Percentiles rank a stretch among this genome's conserved stretches.
Conservation (phyloP, 192 early-diverging fungal genomes). For the Podila verticillata region DNA sequence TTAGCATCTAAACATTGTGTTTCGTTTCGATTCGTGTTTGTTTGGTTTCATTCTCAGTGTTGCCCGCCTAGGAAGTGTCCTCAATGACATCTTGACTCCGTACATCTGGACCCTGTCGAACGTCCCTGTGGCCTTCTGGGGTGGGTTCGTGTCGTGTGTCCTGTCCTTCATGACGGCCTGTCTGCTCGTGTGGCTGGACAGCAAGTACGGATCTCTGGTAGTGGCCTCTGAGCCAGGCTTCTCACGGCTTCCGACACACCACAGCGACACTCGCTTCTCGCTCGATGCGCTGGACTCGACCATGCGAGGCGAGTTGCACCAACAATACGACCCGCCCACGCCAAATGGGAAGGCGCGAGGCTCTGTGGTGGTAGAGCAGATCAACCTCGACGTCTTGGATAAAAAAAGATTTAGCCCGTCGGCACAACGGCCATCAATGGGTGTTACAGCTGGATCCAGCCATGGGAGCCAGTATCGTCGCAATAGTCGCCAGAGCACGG, state of each 20-base stretch:
- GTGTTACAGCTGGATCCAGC: too few relatives aligned
- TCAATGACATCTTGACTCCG: conserved; percentile 66
- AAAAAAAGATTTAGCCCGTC: too few relatives aligned
- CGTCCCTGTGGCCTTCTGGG: conserved; percentile 61
- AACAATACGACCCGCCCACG: background rate
- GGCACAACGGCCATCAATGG: too few relatives aligned
- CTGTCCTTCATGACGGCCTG: conserved; percentile 42
- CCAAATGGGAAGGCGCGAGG: background rate
- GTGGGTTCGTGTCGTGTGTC: conserved; percentile 55
- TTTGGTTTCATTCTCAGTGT: conserved; percentile 1
- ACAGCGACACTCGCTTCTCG: conserved; percentile 10
- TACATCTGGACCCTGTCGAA: conserved; percentile 49
- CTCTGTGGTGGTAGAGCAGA: background rate
- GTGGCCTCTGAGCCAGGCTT: conserved; percentile 1
- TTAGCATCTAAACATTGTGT: background rate
- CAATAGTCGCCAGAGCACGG: too few relatives aligned
- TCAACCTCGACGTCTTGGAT: too few relatives aligned
- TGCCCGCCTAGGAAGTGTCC: conserved; percentile 56
- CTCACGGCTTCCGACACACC: conserved; percentile 23
- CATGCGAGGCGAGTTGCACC: background rate
- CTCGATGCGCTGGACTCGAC: background rate
- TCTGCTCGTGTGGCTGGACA: conserved; percentile 18
- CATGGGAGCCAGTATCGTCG: too few relatives aligned
- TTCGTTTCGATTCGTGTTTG: background rate
- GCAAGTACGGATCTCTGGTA: background rate